Conservation (phyloP, 2,329 filamentous ascomycete species). For the Apiospora pterosperma region DNA sequence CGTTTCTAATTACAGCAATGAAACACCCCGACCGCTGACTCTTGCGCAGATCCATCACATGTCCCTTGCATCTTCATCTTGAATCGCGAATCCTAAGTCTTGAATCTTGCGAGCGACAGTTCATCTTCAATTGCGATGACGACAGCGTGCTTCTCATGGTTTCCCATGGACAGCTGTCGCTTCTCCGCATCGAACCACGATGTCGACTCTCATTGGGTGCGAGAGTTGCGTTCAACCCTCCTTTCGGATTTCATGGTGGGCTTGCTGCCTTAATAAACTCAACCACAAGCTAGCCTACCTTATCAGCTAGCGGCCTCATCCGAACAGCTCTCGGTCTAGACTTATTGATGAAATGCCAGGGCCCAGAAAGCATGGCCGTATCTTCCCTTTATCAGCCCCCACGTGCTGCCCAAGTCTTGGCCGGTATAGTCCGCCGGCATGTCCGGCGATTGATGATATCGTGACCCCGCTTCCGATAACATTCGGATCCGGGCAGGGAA, state of each 20-base stretch:
- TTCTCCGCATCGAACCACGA: not conserved
- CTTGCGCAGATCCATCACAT: too few species aligned
- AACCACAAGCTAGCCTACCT: not conserved
- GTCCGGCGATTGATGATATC: not conserved
- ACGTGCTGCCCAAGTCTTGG: not conserved
- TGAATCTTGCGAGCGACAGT: not conserved
- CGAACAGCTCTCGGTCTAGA: too few species aligned
- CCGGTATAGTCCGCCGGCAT: not conserved
- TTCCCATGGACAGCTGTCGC: not conserved
- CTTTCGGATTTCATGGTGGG: not conserved
- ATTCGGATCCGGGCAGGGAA: not conserved
- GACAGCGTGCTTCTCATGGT: too few species aligned
- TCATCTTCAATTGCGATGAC: not conserved
- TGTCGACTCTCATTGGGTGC: not conserved
- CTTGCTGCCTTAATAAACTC: not conserved
- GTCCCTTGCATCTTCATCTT: too few species aligned
- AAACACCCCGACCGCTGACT: too few species aligned
- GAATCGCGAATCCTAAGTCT: too few species aligned
- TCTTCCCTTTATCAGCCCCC: too few species aligned
- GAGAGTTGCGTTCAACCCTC: not conserved
- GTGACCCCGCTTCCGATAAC: not conserved
- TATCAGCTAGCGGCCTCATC: not conserved
- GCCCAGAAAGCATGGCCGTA: not conserved
- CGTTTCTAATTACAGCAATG: too few species aligned
- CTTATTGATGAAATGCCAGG: too few species aligned